These are phyloP conservation scores for Claviceps sorghi DNA, from an alignment of 2,329 filamentous ascomycete genomes.

Conservation along the genomic window DNA sequence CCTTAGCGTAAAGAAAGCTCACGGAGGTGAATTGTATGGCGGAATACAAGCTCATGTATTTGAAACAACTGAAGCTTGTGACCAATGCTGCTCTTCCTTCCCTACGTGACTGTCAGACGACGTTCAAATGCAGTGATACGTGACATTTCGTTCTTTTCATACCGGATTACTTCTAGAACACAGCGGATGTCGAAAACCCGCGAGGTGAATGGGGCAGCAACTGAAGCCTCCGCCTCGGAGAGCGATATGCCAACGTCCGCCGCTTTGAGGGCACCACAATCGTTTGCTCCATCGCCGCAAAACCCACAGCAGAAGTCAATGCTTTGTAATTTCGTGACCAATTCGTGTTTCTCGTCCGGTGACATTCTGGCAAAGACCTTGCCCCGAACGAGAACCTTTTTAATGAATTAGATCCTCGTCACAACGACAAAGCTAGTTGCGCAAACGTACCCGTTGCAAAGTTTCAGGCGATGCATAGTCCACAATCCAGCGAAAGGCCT, in stretches of 20 bases:
- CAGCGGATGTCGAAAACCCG: constrained; percentile 93
- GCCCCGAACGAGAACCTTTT: constrained; percentile 72
- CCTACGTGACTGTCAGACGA: constrained; percentile 26
- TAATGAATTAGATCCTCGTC: not conserved
- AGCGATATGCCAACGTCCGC: constrained; percentile 95
- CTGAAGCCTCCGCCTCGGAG: constrained; percentile 92
- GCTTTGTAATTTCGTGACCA: constrained; percentile 92
- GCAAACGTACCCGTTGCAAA: constrained; percentile 45
- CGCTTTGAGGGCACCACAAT: constrained; percentile 91
- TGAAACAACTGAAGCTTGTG: constrained; percentile 99
- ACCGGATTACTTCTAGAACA: constrained; percentile 80
- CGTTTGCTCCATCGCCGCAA: constrained; percentile 93
- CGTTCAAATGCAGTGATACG: not conserved
- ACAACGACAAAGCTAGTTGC: not conserved
- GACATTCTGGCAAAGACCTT: constrained; percentile 98
- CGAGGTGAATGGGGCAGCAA: constrained; percentile 95
- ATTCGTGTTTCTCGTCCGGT: constrained; percentile 93
- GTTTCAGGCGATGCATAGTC: constrained; percentile 77
- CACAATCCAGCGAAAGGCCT: constrained; percentile 92
- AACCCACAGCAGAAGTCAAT: constrained; percentile 94
- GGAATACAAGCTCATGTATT: constrained; percentile 98
- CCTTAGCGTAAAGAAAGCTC: constrained; percentile 87
- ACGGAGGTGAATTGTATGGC: constrained; percentile 98
- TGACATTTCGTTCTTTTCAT: constrained; percentile 11
- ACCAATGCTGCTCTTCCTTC: constrained; percentile 89